Evolutionary conservation across 2,329 filamentous ascomycete species (phyloP).

Genomic region (Pseudocercospora musae): DNA sequence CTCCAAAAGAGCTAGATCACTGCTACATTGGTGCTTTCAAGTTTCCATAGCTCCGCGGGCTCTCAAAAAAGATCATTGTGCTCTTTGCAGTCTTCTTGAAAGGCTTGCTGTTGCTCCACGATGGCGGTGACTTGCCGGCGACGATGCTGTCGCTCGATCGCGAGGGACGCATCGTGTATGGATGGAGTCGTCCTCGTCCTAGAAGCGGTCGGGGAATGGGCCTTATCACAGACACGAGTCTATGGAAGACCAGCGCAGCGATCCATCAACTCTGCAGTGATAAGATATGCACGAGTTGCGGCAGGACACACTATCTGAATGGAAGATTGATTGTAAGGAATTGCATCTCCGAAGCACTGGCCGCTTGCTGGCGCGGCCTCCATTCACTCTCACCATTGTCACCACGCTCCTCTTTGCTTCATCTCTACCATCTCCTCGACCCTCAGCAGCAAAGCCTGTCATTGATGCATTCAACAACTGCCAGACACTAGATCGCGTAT

Average conservation of each 20-base stretch:
- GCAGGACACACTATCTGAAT: neutral
- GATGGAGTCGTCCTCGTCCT: neutral
- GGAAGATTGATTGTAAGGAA: neutral
- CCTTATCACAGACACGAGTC: neutral
- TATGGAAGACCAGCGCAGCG: neutral
- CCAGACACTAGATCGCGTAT: neutral
- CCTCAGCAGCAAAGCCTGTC: neutral
- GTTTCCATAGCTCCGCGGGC: neutral
- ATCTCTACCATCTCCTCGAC: too few relatives aligned
- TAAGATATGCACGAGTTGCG: neutral
- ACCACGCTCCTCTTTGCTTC: neutral
- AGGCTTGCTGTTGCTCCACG: neutral
- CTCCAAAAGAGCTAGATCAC: neutral
- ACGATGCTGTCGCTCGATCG: neutral
- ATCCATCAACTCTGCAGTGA: neutral
- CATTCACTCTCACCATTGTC: neutral
- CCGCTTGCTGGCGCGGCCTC: neutral
- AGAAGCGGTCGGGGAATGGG: neutral
- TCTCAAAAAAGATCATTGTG: neutral
- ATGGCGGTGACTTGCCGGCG: neutral
- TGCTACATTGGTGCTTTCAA: neutral
- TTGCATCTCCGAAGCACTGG: neutral
- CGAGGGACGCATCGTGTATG: neutral
- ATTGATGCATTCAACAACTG: neutral
- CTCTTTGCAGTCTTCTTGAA: neutral